Percentiles rank a stretch among this genome's conserved stretches.
phyloP scores from a whole-genome alignment of 345 rosid species.

The Iberis pinnata region DNA sequence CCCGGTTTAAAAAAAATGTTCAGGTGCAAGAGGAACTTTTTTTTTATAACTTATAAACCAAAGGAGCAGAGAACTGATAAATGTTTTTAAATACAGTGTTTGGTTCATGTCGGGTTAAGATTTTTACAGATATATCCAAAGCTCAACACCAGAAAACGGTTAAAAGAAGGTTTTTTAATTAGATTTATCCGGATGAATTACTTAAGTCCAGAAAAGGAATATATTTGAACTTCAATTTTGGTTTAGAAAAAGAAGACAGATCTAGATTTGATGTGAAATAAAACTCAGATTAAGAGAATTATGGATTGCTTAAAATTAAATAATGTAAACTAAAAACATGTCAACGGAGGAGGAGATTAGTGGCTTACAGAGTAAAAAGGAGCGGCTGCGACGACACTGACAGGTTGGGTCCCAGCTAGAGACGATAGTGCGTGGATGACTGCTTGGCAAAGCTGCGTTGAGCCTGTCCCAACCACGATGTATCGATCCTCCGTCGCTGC shows the following conservation, averaged over 20 bases:
- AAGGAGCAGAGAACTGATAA: no score
- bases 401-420: constrained; percentile 37
- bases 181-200: no score
- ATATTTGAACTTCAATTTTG: no score
- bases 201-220: background rate
- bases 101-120: no score
- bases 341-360: constrained; percentile 25
- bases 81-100: no score
- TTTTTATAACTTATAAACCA: no score
- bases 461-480: constrained; percentile 80
- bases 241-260: background rate
- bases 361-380: constrained; percentile 80
- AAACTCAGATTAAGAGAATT: background rate
- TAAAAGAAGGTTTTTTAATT: no score
- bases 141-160: no score
- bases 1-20: background rate
- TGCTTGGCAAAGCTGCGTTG: constrained; percentile 73
- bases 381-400: constrained; percentile 74
- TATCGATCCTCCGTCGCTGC: constrained; percentile 44
- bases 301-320: constrained; percentile 2
- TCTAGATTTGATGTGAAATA: background rate
- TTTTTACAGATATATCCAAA: no score
- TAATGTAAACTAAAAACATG: background rate
- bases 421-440: constrained; percentile 66
- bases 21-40: no score